phyloP scores from a whole-genome alignment of 2,329 filamentous ascomycete genomes.

The Tolypocladium sp. region DNA sequence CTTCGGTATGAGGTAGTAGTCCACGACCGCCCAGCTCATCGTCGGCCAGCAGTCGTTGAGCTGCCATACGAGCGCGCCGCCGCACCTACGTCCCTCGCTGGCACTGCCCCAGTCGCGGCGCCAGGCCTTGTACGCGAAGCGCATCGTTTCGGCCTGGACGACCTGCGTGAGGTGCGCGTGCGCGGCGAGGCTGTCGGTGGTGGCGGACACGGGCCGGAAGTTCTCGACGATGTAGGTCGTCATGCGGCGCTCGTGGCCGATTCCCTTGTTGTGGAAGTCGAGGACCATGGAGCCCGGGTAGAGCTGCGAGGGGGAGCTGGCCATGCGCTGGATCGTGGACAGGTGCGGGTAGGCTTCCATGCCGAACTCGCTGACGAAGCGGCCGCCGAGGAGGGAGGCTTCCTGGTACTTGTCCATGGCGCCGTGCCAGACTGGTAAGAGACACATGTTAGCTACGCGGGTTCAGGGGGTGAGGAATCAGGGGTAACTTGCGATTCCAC shows the following conservation, averaged over 20 bases:
- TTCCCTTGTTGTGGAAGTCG: slow-evolving; percentile 79
- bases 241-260: slow-evolving; percentile 65
- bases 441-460: background rate
- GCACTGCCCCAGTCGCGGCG: slow-evolving; percentile 47
- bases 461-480: background rate
- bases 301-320: slow-evolving; percentile 42
- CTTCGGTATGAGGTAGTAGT: slow-evolving; percentile 55
- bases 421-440: slow-evolving; percentile 53
- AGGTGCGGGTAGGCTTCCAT: slow-evolving; percentile 58
- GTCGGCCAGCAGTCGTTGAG: slow-evolving; percentile 64
- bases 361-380: slow-evolving; percentile 76
- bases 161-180: slow-evolving; percentile 64
- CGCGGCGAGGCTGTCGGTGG: slow-evolving; percentile 46
- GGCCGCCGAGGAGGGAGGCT: slow-evolving; percentile 58
- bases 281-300: slow-evolving; percentile 62
- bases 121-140: slow-evolving; percentile 45
- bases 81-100: slow-evolving; percentile 44
- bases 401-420: slow-evolving; percentile 69
- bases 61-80: slow-evolving; percentile 60
- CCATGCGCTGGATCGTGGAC: slow-evolving; percentile 58
- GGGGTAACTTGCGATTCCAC: slow-evolving; percentile 37
- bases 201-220: slow-evolving; percentile 34
- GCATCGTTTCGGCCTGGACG: slow-evolving; percentile 43
- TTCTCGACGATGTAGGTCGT: slow-evolving; percentile 71
- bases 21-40: slow-evolving; percentile 56